Percentiles rank a stretch among this genome's conserved stretches.
phyloP scores from a whole-genome alignment of 768 basidiomycete genomes.

The Boletus subparvulus region DNA sequence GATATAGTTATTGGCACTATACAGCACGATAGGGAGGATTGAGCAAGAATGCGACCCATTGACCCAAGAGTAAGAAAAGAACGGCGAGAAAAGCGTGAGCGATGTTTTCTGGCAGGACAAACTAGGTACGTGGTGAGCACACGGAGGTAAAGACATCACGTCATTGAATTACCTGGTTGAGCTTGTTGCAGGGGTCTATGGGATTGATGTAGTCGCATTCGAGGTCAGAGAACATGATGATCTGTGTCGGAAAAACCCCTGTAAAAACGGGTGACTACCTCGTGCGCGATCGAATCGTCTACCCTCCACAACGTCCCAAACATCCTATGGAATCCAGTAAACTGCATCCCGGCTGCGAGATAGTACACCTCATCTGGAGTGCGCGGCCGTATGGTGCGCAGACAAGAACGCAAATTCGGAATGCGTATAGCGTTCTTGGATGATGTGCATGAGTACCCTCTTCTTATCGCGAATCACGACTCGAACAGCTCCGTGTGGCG shows the following conservation, averaged over 20 bases:
- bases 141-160: neutral
- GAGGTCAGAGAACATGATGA: constrained; percentile 99
- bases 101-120: constrained; percentile 94
- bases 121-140: constrained; percentile 47
- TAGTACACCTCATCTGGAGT: neutral
- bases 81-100: constrained; percentile 90
- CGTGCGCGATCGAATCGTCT: too few species aligned
- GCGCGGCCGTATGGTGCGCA: neutral
- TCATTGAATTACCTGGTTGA: constrained; percentile 75
- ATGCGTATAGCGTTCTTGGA: too few species aligned
- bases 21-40: constrained; percentile 87
- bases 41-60: constrained; percentile 91
- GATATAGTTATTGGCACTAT: constrained; percentile 91
- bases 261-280: neutral
- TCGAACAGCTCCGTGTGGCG: neutral
- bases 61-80: constrained; percentile 91
- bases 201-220: constrained; percentile 99
- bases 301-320: too few species aligned
- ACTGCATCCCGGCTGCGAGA: neutral
- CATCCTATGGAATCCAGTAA: neutral
- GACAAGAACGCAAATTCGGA: neutral
- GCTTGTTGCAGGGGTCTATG: constrained; percentile 99
- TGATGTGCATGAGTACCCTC: too few species aligned
- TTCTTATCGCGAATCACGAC: too few species aligned
- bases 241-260: too few species aligned